Percentiles rank a stretch among this genome's conserved stretches.
Conservation (phyloP, 495 filamentous ascomycete species). For the Neurospora sp. region DNA sequence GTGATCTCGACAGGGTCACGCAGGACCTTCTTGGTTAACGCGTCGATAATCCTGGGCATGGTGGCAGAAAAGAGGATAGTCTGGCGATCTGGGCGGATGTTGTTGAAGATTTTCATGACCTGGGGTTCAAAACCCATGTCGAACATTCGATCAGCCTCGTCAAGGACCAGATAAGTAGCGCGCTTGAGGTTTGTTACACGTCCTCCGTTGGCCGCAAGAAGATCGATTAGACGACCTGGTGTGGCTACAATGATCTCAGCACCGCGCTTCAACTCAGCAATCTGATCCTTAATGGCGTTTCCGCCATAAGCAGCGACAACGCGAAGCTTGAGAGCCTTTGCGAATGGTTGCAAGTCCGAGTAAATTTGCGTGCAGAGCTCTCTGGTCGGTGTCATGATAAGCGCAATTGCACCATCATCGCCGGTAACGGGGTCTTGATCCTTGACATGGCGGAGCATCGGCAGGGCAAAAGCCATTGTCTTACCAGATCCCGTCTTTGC, state of each 20-base stretch:
- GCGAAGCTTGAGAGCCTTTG: slow-evolving; percentile 81
- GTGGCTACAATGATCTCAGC: slow-evolving; percentile 94
- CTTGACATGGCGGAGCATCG: slow-evolving; percentile 96
- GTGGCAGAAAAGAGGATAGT: slow-evolving; percentile 95
- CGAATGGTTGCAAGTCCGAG: slow-evolving; percentile 84
- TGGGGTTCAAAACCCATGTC: slow-evolving; percentile 99
- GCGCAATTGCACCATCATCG: slow-evolving; percentile 74
- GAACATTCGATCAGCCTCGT: slow-evolving; percentile 98
- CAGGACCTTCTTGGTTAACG: slow-evolving; percentile 78
- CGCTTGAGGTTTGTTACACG: slow-evolving; percentile 83
- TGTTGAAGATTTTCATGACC: slow-evolving; percentile 90
- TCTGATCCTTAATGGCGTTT: slow-evolving; percentile 94
- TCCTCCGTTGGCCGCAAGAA: slow-evolving; percentile 84
- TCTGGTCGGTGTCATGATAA: slow-evolving; percentile 92
- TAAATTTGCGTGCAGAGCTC: slow-evolving; percentile 94
- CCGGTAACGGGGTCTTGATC: slow-evolving; percentile 77
- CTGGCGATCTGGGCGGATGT: slow-evolving; percentile 83
- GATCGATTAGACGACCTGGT: slow-evolving; percentile 93
- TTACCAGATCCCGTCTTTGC: slow-evolving; percentile 99
- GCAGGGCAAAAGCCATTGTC: slow-evolving; percentile 87
- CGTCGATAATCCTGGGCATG: slow-evolving; percentile 90
- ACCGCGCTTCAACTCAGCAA: slow-evolving; percentile 88
- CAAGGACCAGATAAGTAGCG: slow-evolving; percentile 86
- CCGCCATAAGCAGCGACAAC: slow-evolving; percentile 95
- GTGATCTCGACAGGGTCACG: slow-evolving; percentile 80